These are phyloP conservation scores for Tephrocybe sp. DNA, from an alignment of 768 basidiomycete genomes.

Conservation along the genomic window DNA sequence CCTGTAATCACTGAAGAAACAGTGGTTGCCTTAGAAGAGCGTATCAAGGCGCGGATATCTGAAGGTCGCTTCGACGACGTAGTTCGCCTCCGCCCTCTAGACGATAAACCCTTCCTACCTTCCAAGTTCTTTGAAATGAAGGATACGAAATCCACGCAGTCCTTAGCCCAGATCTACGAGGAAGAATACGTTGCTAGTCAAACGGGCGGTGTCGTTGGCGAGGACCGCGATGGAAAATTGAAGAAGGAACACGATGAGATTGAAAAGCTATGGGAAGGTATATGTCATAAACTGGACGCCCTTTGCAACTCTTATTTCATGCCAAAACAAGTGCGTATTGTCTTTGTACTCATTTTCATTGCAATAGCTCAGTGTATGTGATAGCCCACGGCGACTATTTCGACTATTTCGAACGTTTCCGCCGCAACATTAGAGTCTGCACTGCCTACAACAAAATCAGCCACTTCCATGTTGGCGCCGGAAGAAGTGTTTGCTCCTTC, in stretches of 20 bases:
- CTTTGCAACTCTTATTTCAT: conserved; percentile 94
- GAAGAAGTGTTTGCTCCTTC: conserved; percentile 82
- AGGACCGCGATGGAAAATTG: conserved; percentile 87
- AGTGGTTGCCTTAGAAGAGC: conserved; percentile 80
- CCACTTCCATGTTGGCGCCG: conserved; percentile 82
- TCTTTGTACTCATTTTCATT: background rate
- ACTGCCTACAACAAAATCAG: conserved; percentile 76
- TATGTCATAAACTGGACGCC: conserved; percentile 88
- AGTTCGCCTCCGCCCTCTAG: conserved; percentile 71
- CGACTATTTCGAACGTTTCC: conserved; percentile 78
- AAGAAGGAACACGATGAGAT: conserved; percentile 88
- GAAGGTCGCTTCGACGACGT: conserved; percentile 91
- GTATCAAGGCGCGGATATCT: conserved; percentile 85
- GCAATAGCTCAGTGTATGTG: conserved; percentile 4
- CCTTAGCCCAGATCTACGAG: conserved; percentile 95
- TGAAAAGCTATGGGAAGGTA: conserved; percentile 76
- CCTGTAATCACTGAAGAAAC: conserved; percentile 89
- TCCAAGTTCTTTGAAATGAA: conserved; percentile 87
- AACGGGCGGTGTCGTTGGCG: conserved; percentile 47
- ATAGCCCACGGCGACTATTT: conserved; percentile 87
- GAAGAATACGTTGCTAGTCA: conserved; percentile 79
- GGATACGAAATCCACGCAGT: conserved; percentile 84
- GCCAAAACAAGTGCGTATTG: conserved; percentile 76
- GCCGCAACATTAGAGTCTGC: conserved; percentile 87
- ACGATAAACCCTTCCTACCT: conserved; percentile 88